A percentile compares a stretch with the other conserved stretches of the same genome.
Conservation (phyloP, 495 filamentous ascomycete species). For the Sphaerosporella brunnea region DNA sequence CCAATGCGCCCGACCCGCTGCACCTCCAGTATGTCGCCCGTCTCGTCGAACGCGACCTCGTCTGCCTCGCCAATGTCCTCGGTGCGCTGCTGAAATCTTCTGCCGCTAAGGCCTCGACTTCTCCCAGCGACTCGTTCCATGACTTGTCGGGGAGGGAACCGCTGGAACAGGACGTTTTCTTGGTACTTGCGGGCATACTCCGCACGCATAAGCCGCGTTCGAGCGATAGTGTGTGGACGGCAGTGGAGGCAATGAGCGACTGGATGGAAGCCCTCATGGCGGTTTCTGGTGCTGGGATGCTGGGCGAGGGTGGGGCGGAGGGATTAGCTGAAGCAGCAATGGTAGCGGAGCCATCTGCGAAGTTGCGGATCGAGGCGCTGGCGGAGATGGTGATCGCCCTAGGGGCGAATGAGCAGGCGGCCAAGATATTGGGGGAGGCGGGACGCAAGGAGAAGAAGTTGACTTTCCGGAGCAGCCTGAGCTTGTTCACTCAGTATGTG, state of each 20-base stretch:
- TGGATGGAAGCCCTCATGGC: conserved; percentile 32
- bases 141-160: conserved; percentile 9
- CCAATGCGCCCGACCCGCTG: conserved; percentile 17
- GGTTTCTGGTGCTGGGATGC: conserved; percentile 28
- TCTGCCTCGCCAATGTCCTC: conserved; percentile 19
- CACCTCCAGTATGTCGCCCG: conserved; percentile 22
- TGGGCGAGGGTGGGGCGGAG: conserved; percentile 28
- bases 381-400: conserved; percentile 38
- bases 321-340: conserved; percentile 27
- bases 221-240: conserved; percentile 20
- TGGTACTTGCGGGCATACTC: conserved; percentile 15
- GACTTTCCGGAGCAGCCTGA: conserved; percentile 30
- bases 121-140: neutral
- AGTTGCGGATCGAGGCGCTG: conserved; percentile 31
- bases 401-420: conserved; percentile 33
- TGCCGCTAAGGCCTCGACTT: conserved; percentile 6
- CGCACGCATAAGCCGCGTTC: conserved; percentile 17
- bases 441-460: conserved; percentile 14
- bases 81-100: conserved; percentile 15
- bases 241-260: conserved; percentile 17
- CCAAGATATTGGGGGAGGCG: conserved; percentile 32
- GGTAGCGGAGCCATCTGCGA: conserved; percentile 21
- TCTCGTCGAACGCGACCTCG: conserved; percentile 20
- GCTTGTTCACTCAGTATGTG: conserved; percentile 28
- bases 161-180: conserved; percentile 20